Percentiles rank a stretch among this genome's conserved stretches.
Conservation (phyloP, 805 yeast species). For the Sungouiozyma ichnusensis region DNA sequence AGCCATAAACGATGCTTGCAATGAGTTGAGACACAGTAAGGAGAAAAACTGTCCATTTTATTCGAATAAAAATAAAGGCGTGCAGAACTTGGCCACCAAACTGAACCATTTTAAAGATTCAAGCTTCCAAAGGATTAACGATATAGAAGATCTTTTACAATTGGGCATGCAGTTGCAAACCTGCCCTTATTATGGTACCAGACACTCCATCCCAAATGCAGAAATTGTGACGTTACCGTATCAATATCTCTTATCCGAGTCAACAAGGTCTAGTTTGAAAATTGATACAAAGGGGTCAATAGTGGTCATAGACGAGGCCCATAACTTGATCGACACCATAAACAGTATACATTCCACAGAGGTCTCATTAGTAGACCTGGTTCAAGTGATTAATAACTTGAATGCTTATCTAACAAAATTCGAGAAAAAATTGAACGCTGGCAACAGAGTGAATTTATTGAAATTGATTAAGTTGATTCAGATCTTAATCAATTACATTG, state of each 20-base stretch:
- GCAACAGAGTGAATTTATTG: constrained; percentile 58
- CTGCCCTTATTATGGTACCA: constrained; percentile 77
- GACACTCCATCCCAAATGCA: constrained; percentile 45
- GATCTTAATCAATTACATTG: constrained; percentile 40
- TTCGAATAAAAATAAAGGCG: constrained; percentile 30
- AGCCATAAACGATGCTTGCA: constrained; percentile 70
- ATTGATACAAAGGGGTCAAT: constrained; percentile 53
- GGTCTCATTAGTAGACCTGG: constrained; percentile 42
- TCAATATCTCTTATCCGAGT: constrained; percentile 56
- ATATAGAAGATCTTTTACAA: constrained; percentile 65
- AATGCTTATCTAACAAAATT: constrained; percentile 50
- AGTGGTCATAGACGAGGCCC: constrained; percentile 86
- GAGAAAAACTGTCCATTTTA: constrained; percentile 17
- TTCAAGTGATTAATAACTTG: constrained; percentile 37
- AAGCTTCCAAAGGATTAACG: constrained; percentile 48
- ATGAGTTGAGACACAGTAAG: constrained; percentile 47
- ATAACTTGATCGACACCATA: constrained; percentile 71
- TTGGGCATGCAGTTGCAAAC: constrained; percentile 47
- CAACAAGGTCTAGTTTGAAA: constrained; percentile 48
- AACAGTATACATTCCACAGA: constrained; percentile 56
- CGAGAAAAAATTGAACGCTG: constrained; percentile 51
- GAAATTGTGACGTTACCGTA: constrained; percentile 83
- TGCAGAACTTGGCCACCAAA: background rate
- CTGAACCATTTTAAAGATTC: constrained; percentile 40
- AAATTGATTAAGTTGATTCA: constrained; percentile 52